phyloP scores from a whole-genome alignment of 495 filamentous ascomycete species.

The Podospora comata region DNA sequence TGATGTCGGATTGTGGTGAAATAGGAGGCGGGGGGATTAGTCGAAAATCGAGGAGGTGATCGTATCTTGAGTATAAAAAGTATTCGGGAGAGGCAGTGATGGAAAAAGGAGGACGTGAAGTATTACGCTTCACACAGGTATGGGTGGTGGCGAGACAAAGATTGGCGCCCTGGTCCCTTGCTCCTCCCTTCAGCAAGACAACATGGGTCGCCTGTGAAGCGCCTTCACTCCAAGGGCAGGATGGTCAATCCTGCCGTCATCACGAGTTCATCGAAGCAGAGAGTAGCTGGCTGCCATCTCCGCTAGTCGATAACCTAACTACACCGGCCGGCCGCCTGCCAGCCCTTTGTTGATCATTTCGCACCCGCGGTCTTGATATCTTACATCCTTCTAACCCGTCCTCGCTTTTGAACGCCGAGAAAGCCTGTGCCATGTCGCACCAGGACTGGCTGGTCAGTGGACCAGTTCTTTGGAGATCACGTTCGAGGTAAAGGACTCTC shows the following conservation, averaged over 20 bases:
- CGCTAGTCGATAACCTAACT: not conserved
- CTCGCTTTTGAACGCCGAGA: constrained; percentile 3
- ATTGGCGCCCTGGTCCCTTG: not conserved
- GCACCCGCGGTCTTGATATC: not conserved
- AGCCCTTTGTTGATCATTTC: not conserved
- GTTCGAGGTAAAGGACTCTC: constrained; percentile 9
- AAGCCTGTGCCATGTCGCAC: not conserved
- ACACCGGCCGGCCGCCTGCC: not conserved
- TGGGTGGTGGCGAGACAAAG: not conserved
- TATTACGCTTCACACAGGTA: not conserved
- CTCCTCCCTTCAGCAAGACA: not conserved
- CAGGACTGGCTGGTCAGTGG: not conserved
- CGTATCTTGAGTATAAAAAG: not conserved
- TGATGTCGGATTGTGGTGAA: not conserved
- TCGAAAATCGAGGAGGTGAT: not conserved
- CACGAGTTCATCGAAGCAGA: not conserved
- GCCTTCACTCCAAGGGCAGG: not conserved
- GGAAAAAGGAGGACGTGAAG: not conserved
- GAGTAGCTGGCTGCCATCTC: not conserved
- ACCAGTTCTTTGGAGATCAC: not conserved
- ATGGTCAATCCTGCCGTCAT: not conserved
- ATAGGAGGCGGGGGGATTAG: not conserved
- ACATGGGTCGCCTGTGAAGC: not conserved
- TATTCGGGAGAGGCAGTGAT: not conserved
- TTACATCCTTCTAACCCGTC: not conserved